Base-by-base conservation (phyloP, 306 rosid species). In the Ceratonia siliqua region DNA sequence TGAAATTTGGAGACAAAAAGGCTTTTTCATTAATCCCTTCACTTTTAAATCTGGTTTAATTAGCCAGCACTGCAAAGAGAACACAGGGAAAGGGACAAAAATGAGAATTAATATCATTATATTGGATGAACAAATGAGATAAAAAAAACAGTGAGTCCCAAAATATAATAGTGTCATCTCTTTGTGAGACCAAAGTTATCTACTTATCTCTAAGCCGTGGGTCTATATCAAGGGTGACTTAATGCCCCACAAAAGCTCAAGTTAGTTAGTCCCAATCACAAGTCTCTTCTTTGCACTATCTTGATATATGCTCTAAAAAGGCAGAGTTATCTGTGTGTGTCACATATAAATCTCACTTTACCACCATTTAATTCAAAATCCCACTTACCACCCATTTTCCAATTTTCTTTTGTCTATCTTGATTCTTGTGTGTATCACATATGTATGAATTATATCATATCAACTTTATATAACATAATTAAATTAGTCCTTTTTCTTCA, bases 231-330 rank as follows among this genome's bases (percentile, higher is more conserved):
- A 73, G 74, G 83, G 75, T 50, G 57, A 62, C 57, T 62, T 84
- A 73, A 68, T 68, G 66, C n/a, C 82, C 74, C 80, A 77, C 64
- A 17, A 62, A 55, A 73, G 56, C 58, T 73, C 57, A 67, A 41
- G 42, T 50, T 77, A 80, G 85, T 84, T 84, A 73, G 87, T 84
- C 87, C 78, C 78, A 68, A 77, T 84, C 87, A 84, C 42, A 80
- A 77, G 87, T 80, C 85, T 68, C 54, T 36, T 80, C 84, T 80
- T 79, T 49, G 45, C 84, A 70, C 46, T 75, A 53, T 62, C 8
- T 5, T 36, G 0, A 70, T 61, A n/a, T n/a, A n/a, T n/a, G 33
- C 79, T 22, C 46, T 70, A 21, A 77, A 52, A 80, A 65, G 74
- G 75, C 8, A 72, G 43, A 20, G 4, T 72, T 76, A 38, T 21